These are phyloP conservation scores for Xylaria sp. DNA, from an alignment of 2,329 filamentous ascomycete genomes.

Conservation along the genomic window DNA sequence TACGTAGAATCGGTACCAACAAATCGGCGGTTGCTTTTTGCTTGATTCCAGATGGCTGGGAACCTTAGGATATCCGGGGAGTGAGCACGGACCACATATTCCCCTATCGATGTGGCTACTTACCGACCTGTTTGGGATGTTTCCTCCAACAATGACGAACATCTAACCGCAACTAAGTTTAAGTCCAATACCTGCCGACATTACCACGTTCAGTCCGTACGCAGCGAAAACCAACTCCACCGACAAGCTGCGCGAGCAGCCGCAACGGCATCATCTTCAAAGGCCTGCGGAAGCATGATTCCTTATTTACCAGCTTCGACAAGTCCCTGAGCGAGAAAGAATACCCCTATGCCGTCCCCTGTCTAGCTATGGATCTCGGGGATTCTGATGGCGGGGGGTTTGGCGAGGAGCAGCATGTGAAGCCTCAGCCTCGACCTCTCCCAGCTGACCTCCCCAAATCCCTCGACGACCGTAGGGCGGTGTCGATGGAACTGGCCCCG, in stretches of 20 bases:
- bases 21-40: background rate
- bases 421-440: constrained; percentile 58
- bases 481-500: constrained; percentile 65
- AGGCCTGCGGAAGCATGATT: constrained; percentile 28
- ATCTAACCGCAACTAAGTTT: constrained; percentile 2
- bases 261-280: constrained; percentile 13
- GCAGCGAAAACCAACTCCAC: background rate
- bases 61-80: background rate
- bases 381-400: constrained; percentile 50
- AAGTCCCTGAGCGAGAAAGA: constrained; percentile 24
- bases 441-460: constrained; percentile 88
- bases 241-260: background rate
- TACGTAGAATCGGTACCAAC: no score
- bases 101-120: background rate
- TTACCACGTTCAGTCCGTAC: constrained; percentile 1
- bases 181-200: constrained; percentile 19
- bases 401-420: constrained; percentile 45
- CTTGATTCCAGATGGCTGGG: no score
- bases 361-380: constrained; percentile 62
- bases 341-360: constrained; percentile 35
- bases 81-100: constrained; percentile 13
- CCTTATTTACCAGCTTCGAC: constrained; percentile 16
- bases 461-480: constrained; percentile 80
- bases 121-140: background rate
- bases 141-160: constrained; percentile 20